A percentile compares a stretch with the other conserved stretches of the same genome.
Evolutionary conservation across 352 stramenopile genomes (phyloP).

Genomic region (Pythium aphanidermatum): DNA sequence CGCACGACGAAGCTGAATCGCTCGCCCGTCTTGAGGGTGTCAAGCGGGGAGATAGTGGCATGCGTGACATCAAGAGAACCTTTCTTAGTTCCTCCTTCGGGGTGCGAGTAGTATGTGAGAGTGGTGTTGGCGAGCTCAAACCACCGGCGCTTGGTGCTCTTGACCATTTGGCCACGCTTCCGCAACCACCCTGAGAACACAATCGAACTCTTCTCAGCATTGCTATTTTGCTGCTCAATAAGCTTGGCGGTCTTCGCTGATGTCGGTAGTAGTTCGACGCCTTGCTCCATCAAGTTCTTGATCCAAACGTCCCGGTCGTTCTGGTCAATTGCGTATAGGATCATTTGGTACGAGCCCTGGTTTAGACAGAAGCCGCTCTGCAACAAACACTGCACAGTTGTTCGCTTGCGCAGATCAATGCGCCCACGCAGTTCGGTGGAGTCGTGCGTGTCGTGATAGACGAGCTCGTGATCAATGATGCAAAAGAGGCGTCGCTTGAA

Average conservation of each 20-base stretch:
- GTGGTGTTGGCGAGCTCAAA: constrained; percentile 70
- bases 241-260: constrained; percentile 47
- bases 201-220: constrained; percentile 41
- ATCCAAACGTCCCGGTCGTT: constrained; percentile 82
- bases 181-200: constrained; percentile 79
- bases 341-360: constrained; percentile 71
- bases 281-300: constrained; percentile 64
- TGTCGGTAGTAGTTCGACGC: constrained; percentile 52
- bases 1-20: constrained; percentile 75
- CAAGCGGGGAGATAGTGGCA: constrained; percentile 49
- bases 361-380: constrained; percentile 74
- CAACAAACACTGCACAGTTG: constrained; percentile 51
- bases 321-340: constrained; percentile 72
- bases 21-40: constrained; percentile 80
- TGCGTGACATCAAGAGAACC: constrained; percentile 57
- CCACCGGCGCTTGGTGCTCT: constrained; percentile 83
- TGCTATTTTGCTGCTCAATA: constrained; percentile 48
- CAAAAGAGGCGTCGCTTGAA: constrained; percentile 86
- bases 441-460: constrained; percentile 81
- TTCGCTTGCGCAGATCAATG: constrained; percentile 65
- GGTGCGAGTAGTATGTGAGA: constrained; percentile 75
- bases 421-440: constrained; percentile 67
- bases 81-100: constrained; percentile 67
- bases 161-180: constrained; percentile 80
- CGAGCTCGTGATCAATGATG: constrained; percentile 80